Conservation (phyloP, 108 stramenopile species). For the Cyclotella cryptica region DNA sequence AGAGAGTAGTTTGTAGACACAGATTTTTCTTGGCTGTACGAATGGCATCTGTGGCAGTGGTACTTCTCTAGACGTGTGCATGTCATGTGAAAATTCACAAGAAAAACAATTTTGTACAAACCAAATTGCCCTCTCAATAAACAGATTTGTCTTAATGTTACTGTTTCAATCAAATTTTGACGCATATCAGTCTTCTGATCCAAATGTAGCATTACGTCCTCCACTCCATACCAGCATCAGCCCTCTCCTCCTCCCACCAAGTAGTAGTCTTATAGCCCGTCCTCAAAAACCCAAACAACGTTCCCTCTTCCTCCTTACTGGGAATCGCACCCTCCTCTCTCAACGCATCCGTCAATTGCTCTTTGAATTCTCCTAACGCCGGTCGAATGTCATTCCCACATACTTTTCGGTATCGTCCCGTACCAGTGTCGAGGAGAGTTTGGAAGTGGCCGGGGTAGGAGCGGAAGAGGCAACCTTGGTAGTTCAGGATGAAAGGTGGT, state of each 20-base stretch:
- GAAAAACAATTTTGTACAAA: no score
- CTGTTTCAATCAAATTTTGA: no score
- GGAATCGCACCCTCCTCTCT: constrained; percentile 74
- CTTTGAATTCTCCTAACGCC: constrained; percentile 90
- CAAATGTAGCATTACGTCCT: constrained; percentile 50
- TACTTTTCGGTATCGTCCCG: constrained; percentile 81
- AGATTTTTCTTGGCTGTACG: no score
- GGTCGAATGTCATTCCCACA: constrained; percentile 72
- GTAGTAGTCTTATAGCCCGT: constrained; percentile 92
- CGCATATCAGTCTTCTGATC: no score
- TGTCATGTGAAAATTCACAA: no score
- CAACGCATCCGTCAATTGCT: constrained; percentile 87
- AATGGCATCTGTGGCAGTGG: not conserved
- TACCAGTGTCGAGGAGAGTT: constrained; percentile 92
- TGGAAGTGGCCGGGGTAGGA: constrained; percentile 93
- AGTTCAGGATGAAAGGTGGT: constrained; percentile 94
- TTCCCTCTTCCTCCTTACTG: constrained; percentile 71
- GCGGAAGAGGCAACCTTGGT: constrained; percentile 94
- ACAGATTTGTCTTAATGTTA: no score
- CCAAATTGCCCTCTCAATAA: no score
- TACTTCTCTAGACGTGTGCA: not conserved
- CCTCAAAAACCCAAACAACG: constrained; percentile 78
- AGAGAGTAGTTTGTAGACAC: constrained; percentile 14
- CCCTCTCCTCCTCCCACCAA: constrained; percentile 93
- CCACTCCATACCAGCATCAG: constrained; percentile 79